Evolutionary conservation across 768 basidiomycete species (phyloP).

Genomic region (Mycena epipterygia): DNA sequence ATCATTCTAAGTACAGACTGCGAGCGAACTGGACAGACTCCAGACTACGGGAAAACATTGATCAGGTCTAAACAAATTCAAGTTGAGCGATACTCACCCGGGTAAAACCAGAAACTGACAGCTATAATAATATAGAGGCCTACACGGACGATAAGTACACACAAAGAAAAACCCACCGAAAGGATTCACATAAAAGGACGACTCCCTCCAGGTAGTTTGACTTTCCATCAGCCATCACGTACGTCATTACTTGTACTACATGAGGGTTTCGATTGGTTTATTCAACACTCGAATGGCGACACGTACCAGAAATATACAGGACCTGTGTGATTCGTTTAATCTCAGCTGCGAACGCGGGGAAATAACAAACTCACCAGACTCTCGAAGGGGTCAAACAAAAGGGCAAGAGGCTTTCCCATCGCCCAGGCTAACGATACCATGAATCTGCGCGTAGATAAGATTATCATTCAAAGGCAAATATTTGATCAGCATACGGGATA

Average conservation of each 20-base stretch:
- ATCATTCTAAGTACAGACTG: slow-evolving; percentile 6
- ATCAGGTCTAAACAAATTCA: slow-evolving; percentile 37
- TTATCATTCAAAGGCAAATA: neutral
- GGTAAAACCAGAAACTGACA: slow-evolving; percentile 81
- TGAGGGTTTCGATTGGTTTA: neutral
- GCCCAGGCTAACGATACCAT: slow-evolving; percentile 88
- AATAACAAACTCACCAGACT: slow-evolving; percentile 57
- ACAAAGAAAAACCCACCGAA: slow-evolving; percentile 36
- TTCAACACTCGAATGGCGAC: neutral
- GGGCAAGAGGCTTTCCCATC: slow-evolving; percentile 80
- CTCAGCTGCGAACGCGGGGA: slow-evolving; percentile 39
- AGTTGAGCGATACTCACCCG: slow-evolving; percentile 50
- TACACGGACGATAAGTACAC: slow-evolving; percentile 36
- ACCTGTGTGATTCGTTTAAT: slow-evolving; percentile 43
- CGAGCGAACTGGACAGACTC: slow-evolving; percentile 18
- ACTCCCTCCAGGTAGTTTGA: slow-evolving; percentile 94
- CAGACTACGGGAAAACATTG: slow-evolving; percentile 16
- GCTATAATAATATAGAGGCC: slow-evolving; percentile 81
- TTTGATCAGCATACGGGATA: slow-evolving; percentile 61
- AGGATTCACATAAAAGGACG: slow-evolving; percentile 72
- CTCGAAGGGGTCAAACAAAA: slow-evolving; percentile 92
- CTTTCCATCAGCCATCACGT: slow-evolving; percentile 87
- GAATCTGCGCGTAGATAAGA: slow-evolving; percentile 55
- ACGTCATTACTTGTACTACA: slow-evolving; percentile 85
- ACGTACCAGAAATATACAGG: slow-evolving; percentile 63